phyloP scores from a whole-genome alignment of 768 basidiomycete genomes.

The Lactarius tabidus region DNA sequence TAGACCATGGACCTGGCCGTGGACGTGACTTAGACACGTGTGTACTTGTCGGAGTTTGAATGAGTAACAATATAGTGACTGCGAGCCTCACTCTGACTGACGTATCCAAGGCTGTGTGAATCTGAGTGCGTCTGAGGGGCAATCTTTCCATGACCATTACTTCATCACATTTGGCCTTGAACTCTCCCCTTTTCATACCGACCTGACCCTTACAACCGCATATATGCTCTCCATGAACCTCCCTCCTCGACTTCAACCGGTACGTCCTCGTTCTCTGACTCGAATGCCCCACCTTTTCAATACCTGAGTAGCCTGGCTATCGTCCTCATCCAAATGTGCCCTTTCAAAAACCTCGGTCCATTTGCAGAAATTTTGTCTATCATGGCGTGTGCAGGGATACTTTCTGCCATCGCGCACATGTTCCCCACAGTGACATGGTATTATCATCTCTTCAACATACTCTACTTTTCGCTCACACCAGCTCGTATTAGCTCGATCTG shows the following conservation, averaged over 20 bases:
- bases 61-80: neutral
- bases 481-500: neutral
- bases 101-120: neutral
- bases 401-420: constrained; percentile 3
- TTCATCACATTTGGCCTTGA: constrained; percentile 5
- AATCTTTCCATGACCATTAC: constrained; percentile 2
- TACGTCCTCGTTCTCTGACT: neutral
- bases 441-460: neutral
- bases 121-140: neutral
- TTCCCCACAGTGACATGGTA: constrained; percentile 3
- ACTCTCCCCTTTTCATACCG: constrained; percentile 15
- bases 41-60: neutral
- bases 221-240: neutral
- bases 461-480: neutral
- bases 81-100: neutral
- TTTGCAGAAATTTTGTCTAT: constrained; percentile 16
- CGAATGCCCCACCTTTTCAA: neutral
- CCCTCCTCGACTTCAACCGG: neutral
- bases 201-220: neutral
- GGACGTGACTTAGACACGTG: neutral
- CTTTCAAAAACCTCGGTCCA: neutral
- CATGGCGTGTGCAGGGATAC: neutral
- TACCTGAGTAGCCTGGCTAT: neutral
- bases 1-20: neutral
- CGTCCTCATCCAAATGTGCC: neutral